A percentile compares a stretch with the other conserved stretches of the same genome.
Conservation (phyloP, 1,284 basidiomycete genomes). For the Baeospora myosura region DNA sequence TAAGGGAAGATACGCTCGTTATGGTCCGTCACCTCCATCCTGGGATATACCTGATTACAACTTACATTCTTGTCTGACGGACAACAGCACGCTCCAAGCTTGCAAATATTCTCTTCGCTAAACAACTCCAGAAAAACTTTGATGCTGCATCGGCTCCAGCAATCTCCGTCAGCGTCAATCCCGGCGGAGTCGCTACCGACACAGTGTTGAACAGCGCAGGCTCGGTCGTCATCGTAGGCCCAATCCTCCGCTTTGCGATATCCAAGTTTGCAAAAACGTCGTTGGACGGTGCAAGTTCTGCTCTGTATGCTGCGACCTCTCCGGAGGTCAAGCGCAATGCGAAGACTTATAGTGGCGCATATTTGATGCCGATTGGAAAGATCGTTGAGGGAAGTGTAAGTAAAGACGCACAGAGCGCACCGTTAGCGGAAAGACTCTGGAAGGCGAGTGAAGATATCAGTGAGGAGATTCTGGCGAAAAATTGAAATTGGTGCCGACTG, state of each 20-base stretch:
- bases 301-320: conserved; percentile 41
- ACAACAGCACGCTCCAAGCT: conserved; percentile 32
- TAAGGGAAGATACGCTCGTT: conserved; percentile 24
- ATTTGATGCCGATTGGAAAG: conserved; percentile 31
- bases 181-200: conserved; percentile 35
- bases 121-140: conserved; percentile 32
- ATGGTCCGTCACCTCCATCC: conserved; percentile 29
- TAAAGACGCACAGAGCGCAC: conserved; percentile 1
- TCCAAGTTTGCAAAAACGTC: conserved; percentile 13
- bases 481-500: too few relatives aligned
- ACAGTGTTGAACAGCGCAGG: conserved; percentile 22
- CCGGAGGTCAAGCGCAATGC: conserved; percentile 27
- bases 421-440: conserved; percentile 3
- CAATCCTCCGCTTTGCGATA: background rate
- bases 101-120: conserved; percentile 29
- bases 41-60: background rate
- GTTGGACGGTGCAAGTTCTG: conserved; percentile 34
- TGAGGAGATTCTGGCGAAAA: background rate
- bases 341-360: conserved; percentile 38
- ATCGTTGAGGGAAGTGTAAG: conserved; percentile 18
- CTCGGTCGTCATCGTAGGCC: background rate
- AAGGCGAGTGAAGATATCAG: conserved; percentile 1
- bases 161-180: conserved; percentile 25
- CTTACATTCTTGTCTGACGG: background rate
- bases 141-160: conserved; percentile 16